Conservation (phyloP, 345 rosid genomes). For the Populus davidiana region DNA sequence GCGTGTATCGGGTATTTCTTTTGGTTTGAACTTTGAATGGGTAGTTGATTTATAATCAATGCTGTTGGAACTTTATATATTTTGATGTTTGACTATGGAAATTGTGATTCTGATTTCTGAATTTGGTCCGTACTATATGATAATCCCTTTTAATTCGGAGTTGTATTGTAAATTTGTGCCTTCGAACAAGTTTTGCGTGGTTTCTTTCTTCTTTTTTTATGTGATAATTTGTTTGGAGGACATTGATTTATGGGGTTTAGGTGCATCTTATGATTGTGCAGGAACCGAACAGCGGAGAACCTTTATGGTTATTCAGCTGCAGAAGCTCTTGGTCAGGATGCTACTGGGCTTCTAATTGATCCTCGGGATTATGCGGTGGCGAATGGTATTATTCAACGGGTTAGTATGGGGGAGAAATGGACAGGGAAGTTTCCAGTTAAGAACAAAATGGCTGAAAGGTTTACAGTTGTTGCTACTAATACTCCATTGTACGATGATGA, state of each 20-base stretch:
- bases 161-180: background rate
- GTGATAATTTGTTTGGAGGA: background rate
- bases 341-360: conserved; percentile 64
- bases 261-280: conserved; percentile 31
- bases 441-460: conserved; percentile 67
- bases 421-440: conserved; percentile 84
- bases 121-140: background rate
- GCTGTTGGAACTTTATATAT: background rate
- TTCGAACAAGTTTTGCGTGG: background rate
- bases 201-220: background rate
- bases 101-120: background rate
- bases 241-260: background rate
- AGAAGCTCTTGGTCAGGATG: conserved; percentile 78
- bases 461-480: conserved; percentile 57
- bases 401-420: conserved; percentile 74
- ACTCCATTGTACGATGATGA: conserved; percentile 79
- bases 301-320: conserved; percentile 75
- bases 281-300: conserved; percentile 84
- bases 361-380: conserved; percentile 54
- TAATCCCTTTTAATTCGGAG: background rate
- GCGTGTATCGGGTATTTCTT: background rate
- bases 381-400: conserved; percentile 45
- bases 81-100: conserved; percentile 5
- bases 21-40: conserved; percentile 1
- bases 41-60: background rate